phyloP scores from a whole-genome alignment of 305 asterid genomes.

The Solanum chacoense region DNA sequence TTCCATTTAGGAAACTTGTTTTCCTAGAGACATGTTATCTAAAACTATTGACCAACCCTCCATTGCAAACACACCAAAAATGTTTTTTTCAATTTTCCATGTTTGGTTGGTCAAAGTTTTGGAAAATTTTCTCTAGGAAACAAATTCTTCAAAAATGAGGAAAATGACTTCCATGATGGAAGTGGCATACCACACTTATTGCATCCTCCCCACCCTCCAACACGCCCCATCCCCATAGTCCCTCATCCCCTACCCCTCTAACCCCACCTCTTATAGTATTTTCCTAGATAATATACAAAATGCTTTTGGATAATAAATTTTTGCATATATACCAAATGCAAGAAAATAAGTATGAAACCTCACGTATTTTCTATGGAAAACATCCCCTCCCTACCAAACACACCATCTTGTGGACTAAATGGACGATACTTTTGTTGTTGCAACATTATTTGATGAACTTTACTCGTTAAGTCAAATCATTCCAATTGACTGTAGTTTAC shows the following conservation, averaged over 20 bases:
- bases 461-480: neutral
- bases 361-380: neutral
- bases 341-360: neutral
- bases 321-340: neutral
- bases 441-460: neutral
- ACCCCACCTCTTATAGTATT: neutral
- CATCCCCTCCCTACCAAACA: neutral
- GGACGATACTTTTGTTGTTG: neutral
- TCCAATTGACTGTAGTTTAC: neutral
- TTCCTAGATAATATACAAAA: neutral
- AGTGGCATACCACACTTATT: neutral
- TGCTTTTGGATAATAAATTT: neutral
- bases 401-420: neutral
- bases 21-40: neutral
- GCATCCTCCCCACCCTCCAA: neutral
- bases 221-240: neutral
- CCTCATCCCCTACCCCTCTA: neutral
- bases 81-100: neutral
- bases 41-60: neutral
- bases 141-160: neutral
- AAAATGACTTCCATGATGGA: neutral
- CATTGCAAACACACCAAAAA: neutral
- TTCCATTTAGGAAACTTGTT: neutral
- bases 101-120: neutral
- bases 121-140: neutral